Evolutionary conservation across 768 basidiomycete species (phyloP).

Genomic region (Sporobolomyces roseus): DNA sequence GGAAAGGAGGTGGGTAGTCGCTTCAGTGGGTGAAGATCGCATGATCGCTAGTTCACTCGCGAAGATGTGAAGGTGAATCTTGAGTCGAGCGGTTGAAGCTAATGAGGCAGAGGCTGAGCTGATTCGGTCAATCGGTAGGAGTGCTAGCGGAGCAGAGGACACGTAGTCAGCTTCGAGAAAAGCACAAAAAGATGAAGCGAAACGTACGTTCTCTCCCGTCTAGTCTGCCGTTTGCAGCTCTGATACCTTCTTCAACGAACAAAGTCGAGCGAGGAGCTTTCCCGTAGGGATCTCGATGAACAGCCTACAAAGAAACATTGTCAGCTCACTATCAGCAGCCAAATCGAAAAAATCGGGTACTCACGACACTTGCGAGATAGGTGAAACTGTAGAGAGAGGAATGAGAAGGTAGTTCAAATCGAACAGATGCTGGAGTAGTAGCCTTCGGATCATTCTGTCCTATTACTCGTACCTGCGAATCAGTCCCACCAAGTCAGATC

Average conservation of each 20-base stretch:
- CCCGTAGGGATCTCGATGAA: conserved; percentile 19
- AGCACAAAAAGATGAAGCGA: background rate
- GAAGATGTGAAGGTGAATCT: background rate
- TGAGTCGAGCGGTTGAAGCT: background rate
- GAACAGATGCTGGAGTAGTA: background rate
- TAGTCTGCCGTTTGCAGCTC: background rate
- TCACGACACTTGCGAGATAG: conserved; percentile 14
- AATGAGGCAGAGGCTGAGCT: background rate
- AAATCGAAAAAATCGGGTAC: background rate
- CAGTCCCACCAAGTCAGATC: too few species aligned
- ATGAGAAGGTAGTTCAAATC: conserved; percentile 1
- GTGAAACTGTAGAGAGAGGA: conserved; percentile 16
- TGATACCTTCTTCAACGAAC: conserved; percentile 15
- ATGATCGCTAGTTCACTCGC: background rate
- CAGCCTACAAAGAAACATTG: background rate
- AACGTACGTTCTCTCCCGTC: conserved; percentile 7
- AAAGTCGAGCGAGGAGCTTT: conserved; percentile 12
- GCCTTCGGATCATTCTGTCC: background rate
- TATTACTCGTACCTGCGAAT: background rate
- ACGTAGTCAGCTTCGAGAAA: background rate
- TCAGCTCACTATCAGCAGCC: background rate
- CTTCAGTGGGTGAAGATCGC: background rate
- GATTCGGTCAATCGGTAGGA: background rate
- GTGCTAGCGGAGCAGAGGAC: background rate
- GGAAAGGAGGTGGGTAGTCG: background rate